Evolutionary conservation across 2,329 filamentous ascomycete species (phyloP).

Genomic region (Dactylellina sp.): DNA sequence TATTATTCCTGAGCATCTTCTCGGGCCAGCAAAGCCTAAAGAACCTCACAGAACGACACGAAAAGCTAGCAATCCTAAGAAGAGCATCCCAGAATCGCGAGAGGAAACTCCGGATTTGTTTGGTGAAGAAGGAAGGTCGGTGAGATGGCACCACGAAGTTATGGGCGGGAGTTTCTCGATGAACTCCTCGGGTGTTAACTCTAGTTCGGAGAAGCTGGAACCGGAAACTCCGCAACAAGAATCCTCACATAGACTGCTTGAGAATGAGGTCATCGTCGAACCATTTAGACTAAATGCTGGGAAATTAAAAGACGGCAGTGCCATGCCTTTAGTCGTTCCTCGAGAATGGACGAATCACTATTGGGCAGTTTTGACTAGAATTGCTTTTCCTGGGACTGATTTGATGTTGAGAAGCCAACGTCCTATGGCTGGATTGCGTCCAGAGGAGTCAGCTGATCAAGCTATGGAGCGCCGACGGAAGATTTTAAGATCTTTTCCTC

Average conservation of each 20-base stretch:
- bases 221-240: slow-evolving; percentile 37
- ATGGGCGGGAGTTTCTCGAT: slow-evolving; percentile 42
- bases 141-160: slow-evolving; percentile 50
- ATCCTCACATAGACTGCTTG: slow-evolving; percentile 43
- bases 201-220: slow-evolving; percentile 27
- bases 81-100: not conserved
- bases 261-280: slow-evolving; percentile 52
- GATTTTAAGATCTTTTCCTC: slow-evolving; percentile 33
- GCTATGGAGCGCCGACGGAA: slow-evolving; percentile 38
- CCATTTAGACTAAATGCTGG: slow-evolving; percentile 41
- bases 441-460: slow-evolving; percentile 35
- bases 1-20: slow-evolving; percentile 50
- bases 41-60: not conserved
- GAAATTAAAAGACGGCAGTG: slow-evolving; percentile 27
- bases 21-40: slow-evolving; percentile 15
- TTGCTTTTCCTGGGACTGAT: slow-evolving; percentile 33
- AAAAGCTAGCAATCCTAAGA: not conserved
- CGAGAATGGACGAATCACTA: slow-evolving; percentile 42
- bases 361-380: slow-evolving; percentile 40
- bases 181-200: slow-evolving; percentile 14
- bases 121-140: slow-evolving; percentile 43
- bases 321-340: slow-evolving; percentile 44
- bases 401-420: slow-evolving; percentile 26
- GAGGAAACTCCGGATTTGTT: slow-evolving; percentile 21
- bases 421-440: slow-evolving; percentile 37